Evolutionary conservation across 345 rosid species (phyloP), one percentile per base, ranked within the genome.

Genomic region (Hibiscus syriacus): DNA sequence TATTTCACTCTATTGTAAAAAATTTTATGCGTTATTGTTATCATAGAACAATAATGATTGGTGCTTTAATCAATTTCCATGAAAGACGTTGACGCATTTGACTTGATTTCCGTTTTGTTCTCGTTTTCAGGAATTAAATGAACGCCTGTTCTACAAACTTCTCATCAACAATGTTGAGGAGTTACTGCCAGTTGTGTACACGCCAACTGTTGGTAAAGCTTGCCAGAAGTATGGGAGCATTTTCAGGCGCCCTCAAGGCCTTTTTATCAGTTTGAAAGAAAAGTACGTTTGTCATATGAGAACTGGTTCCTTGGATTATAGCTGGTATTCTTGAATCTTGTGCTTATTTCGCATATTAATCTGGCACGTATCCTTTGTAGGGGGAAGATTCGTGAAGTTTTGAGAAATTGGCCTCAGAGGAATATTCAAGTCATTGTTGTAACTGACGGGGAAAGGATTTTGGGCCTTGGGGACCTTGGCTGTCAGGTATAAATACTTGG

Each of bases 321-420:
- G 2, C 45, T 9, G 45, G 45, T 2, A 8, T 39, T 39, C 45
- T 9, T 9, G 45, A 29, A 39, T 39, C 13, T 39, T 3, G 14
- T 39, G 45, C 11, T 39, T 39, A 10, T 39, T 39, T 39, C 13
- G 13, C 45, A 8, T 39, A 2, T 39, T 39, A 34, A 0, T 39
- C 45, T 9, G 12, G 9, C 13, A 8, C 9, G 45, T 39, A 8
- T 39, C 45, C 9, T 38, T 39, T 39, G 45, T 9, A 39, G 45
- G 45, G 45, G 45, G 46, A 88, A 79, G 81, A 86, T 92, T 75
- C 89, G 70, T 34, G 98, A 88, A 77, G 96, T 90, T 32, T 41
- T 90, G 78, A 84, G 92, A 82, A 92, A 92, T 79, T 92, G 98
- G 98, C 97, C 96, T 16, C 89, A 90, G 82, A 90, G 83, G 80